Percentiles rank a stretch among this genome's conserved stretches.
Conservation (phyloP, 164 flowering plant genomes). For the Nymphaea colorata region DNA sequence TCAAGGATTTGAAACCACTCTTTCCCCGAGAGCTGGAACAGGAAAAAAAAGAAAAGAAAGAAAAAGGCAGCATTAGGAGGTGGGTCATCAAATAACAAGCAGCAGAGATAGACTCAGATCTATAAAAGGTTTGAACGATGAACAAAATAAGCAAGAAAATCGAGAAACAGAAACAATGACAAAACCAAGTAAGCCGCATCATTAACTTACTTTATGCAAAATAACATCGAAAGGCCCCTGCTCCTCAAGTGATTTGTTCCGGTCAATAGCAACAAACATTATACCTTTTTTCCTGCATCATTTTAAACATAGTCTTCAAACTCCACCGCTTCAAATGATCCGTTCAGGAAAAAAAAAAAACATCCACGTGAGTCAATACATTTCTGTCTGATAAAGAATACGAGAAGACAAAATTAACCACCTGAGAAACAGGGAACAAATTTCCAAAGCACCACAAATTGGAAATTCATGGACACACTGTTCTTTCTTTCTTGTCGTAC, state of each 20-base stretch:
- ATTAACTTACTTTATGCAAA: constrained; percentile 63
- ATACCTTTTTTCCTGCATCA: constrained; percentile 77
- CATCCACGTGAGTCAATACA: no score
- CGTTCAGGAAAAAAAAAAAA: not conserved
- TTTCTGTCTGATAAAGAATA: no score
- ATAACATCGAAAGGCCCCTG: constrained; percentile 93
- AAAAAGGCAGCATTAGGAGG: no score
- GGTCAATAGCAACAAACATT: constrained; percentile 68
- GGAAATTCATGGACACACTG: no score
- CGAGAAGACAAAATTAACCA: no score
- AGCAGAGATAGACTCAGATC: no score
- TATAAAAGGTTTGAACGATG: no score
- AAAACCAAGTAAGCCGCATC: not conserved
- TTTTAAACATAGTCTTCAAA: not conserved
- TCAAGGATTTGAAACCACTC: constrained; percentile 85
- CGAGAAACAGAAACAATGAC: not conserved
- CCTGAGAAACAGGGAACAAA: no score
- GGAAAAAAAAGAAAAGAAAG: not conserved
- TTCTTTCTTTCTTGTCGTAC: no score
- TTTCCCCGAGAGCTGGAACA: constrained; percentile 29
- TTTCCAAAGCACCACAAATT: no score
- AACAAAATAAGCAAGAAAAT: no score
- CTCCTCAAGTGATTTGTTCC: constrained; percentile 52
- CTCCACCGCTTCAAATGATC: not conserved
- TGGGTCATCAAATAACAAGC: no score